A percentile compares a stretch with the other conserved stretches of the same genome.
These are phyloP conservation scores for Puccinia hordei DNA, from an alignment of 1,284 basidiomycete genomes.

Conservation along the genomic window DNA sequence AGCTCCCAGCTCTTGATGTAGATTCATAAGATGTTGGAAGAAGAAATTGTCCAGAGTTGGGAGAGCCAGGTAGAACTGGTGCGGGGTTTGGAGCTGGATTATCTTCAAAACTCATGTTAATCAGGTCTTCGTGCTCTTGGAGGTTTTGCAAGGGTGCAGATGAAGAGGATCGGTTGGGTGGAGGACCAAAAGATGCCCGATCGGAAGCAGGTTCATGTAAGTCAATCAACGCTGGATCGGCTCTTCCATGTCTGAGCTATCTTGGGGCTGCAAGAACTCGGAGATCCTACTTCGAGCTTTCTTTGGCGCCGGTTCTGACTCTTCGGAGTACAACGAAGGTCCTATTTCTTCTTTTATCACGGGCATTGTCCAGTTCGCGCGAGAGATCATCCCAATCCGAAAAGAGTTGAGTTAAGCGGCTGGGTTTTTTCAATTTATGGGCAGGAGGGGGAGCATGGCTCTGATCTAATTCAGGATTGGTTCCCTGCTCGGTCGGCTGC, in stretches of 20 bases:
- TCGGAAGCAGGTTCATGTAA: slow-evolving; percentile 10
- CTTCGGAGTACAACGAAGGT: background rate
- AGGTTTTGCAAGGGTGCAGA: background rate
- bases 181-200: background rate
- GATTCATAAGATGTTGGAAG: background rate
- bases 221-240: slow-evolving; percentile 23
- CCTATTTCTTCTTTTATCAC: background rate
- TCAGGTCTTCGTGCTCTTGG: slow-evolving; percentile 17
- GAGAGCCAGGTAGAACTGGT: background rate
- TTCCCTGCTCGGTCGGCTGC: background rate
- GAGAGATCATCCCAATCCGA: slow-evolving; percentile 27
- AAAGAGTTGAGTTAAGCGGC: slow-evolving; percentile 3
- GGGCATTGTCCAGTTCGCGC: slow-evolving; percentile 15
- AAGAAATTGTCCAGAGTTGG: background rate
- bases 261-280: slow-evolving; percentile 23
- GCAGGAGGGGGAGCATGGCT: background rate
- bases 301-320: background rate
- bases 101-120: slow-evolving; percentile 17
- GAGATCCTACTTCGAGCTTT: slow-evolving; percentile 10
- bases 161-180: background rate
- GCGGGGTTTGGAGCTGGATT: background rate
- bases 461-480: background rate
- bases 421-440: slow-evolving; percentile 1
- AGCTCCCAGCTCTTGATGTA: background rate
- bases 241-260: slow-evolving; percentile 12